Evolutionary conservation across 148 eudicot genomes (phyloP).

Genomic region (Hydrangea macrophylla): DNA sequence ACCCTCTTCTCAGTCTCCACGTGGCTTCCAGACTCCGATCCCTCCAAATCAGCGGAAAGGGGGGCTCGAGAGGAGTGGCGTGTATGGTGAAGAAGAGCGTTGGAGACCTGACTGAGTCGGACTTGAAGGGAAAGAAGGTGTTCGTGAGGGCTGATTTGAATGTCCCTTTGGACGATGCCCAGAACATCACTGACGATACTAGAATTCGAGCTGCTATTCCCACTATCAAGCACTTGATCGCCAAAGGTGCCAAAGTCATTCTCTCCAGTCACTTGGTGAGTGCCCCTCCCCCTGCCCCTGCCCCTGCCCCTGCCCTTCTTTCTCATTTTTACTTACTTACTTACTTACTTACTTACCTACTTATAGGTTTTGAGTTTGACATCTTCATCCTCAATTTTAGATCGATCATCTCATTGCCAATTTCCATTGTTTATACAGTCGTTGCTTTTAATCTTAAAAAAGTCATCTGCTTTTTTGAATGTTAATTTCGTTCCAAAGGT

Average conservation of each 20-base stretch:
- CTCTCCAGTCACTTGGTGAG: constrained; percentile 76
- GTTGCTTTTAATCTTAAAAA: too few species aligned
- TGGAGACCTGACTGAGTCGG: constrained; percentile 54
- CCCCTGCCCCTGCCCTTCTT: too few species aligned
- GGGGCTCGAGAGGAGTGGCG: constrained; percentile 52
- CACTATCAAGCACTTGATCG: constrained; percentile 68
- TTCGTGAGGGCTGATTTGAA: constrained; percentile 85
- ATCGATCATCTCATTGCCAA: too few species aligned
- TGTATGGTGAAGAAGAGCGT: constrained; percentile 89
- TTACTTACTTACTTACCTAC: too few species aligned
- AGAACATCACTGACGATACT: constrained; percentile 85
- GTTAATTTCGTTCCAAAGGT: too few species aligned
- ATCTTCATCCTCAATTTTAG: too few species aligned
- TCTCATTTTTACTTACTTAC: too few species aligned
- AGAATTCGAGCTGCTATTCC: constrained; percentile 88
- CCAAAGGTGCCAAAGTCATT: constrained; percentile 73
- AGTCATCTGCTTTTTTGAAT: too few species aligned
- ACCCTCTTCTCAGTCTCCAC: constrained; percentile 47
- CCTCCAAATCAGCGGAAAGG: constrained; percentile 22
- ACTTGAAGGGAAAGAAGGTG: constrained; percentile 82
- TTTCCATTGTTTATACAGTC: too few species aligned
- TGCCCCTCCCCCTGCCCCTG: too few species aligned
- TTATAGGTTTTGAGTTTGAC: too few species aligned
- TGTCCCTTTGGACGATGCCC: constrained; percentile 76
- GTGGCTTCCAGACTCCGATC: constrained; percentile 49